Evolutionary conservation across 306 rosid species (phyloP).

Genomic region (Castanea sativa): DNA sequence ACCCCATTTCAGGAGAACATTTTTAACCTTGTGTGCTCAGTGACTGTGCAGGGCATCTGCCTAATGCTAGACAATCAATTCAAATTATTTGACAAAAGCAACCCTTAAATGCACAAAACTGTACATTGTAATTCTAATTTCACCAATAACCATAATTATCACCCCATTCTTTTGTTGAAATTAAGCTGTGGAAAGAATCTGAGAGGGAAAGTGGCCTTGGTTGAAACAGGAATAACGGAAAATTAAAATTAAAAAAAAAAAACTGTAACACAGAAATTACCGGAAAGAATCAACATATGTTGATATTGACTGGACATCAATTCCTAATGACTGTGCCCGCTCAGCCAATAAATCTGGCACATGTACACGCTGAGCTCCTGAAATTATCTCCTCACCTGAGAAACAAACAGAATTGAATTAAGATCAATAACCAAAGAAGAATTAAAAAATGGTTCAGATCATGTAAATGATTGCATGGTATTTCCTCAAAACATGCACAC

Average conservation of each 20-base stretch:
- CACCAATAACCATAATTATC: too few species aligned
- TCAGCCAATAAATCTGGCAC: constrained; percentile 66
- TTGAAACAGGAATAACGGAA: not conserved
- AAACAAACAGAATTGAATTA: constrained; percentile 15
- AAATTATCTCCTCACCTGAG: constrained; percentile 93
- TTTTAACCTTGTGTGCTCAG: not conserved
- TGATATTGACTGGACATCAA: constrained; percentile 69
- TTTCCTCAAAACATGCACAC: not conserved
- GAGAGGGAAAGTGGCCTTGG: not conserved
- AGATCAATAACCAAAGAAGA: not conserved
- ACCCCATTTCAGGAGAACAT: too few species aligned
- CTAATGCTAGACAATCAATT: not conserved
- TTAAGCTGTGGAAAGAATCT: not conserved
- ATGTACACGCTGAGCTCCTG: constrained; percentile 95
- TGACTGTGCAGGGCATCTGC: not conserved
- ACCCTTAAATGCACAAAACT: too few species aligned
- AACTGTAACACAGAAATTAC: constrained; percentile 29
- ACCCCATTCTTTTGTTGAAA: not conserved
- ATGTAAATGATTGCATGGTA: not conserved
- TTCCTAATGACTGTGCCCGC: constrained; percentile 77
- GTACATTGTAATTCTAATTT: too few species aligned
- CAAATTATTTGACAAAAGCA: too few species aligned
- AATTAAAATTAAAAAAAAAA: not conserved
- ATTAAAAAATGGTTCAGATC: not conserved
- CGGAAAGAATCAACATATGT: constrained; percentile 88